phyloP scores from a whole-genome alignment of 768 basidiomycete species.

The Russula foetens region DNA sequence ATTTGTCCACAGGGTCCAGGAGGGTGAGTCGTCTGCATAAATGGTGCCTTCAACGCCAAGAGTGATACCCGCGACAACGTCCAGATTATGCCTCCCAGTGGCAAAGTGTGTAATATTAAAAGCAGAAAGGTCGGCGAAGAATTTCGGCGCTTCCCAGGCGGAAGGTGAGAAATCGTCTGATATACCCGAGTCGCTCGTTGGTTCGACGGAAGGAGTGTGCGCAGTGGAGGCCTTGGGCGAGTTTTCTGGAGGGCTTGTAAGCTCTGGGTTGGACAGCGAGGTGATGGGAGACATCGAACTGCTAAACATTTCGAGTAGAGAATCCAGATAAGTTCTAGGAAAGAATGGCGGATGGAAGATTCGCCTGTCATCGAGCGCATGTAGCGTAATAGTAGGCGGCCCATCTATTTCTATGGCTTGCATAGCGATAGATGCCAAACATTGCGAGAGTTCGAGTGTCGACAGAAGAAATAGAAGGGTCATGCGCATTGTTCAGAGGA shows the following conservation, averaged over 20 bases:
- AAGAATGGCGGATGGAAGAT: neutral
- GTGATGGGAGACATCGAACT: no score
- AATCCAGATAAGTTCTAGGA: neutral
- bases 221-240: neutral
- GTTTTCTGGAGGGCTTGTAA: neutral
- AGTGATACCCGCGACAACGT: neutral
- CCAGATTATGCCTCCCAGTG: slow-evolving; percentile 5
- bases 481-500: neutral
- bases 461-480: neutral
- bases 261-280: no score
- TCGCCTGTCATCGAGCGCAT: neutral
- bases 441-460: neutral
- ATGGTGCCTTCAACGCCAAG: no score
- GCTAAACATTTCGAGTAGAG: no score
- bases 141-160: no score
- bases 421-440: neutral
- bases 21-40: no score
- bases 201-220: neutral
- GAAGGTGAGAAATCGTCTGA: no score
- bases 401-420: neutral
- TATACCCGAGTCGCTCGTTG: neutral
- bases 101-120: no score
- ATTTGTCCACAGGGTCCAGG: no score
- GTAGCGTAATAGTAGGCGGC: neutral
- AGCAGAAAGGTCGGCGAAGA: no score